Base-by-base conservation (phyloP, 352 stramenopile species). In the Pythium utonaiense region DNA sequence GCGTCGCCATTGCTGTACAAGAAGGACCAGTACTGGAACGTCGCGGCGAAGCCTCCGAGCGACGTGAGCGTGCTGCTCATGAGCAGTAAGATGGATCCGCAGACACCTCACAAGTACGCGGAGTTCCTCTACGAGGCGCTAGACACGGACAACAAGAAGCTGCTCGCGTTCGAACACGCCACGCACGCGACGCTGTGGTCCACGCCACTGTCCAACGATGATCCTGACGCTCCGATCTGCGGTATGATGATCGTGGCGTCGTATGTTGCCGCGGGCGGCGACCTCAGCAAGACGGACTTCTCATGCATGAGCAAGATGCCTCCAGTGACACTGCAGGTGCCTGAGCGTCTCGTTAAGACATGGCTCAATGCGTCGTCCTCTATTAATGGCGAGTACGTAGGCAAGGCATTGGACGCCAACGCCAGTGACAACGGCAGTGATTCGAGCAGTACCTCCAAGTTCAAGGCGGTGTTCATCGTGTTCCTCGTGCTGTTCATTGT, bases 381-480 rank as follows among this genome's bases (percentile, higher is more conserved):
- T 0, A 79, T 84, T 24, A 67, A 84, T 14, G 78, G 76, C 6
- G 62, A 55, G 3, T 80, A 69, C 27, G 45, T 28, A n/a, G 61
- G 61, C 60, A 62, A 78, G 28, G 53, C 44, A 22, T 50, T 57
- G 13, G 14, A 53, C 8, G 66, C 53, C 13, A 59, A 49, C 41
- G 19, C 58, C 6, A 17, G 31, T 28, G 24, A 47, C 64, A 6
- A 40, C 60, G 19, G 28, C 52, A 38, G 14, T 3, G 52, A 61
- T 31, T 38, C 41, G 30, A 53, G 30, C 22, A 60, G 38, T 19
- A 60, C 42, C 25, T 57, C 65, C 24, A 64, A 49, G 3, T 83
- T 75, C 65, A 80, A 77, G 67, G 63, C 53, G 2, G 53, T 59
- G 14, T 83, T 83, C 55, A 73, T 83, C 62, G 67, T 78, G 22